These are phyloP conservation scores for Scytalidium lignicola DNA, from an alignment of 2,329 filamentous ascomycete species.

Conservation along the genomic window DNA sequence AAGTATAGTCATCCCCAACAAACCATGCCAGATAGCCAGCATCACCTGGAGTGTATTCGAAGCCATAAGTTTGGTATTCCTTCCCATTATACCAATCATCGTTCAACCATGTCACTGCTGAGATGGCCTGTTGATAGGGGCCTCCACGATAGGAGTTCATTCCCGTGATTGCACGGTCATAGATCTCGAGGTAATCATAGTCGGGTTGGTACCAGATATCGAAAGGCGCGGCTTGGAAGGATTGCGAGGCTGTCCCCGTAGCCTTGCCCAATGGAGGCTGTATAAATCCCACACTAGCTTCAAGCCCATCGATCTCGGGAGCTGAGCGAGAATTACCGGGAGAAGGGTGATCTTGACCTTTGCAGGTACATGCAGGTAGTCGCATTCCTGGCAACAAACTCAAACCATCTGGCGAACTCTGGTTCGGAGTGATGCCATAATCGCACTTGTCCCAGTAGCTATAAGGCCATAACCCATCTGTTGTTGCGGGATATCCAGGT, in stretches of 20 bases:
- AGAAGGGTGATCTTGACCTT: conserved; percentile 58
- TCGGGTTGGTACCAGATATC: conserved; percentile 66
- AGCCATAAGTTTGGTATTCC: conserved; percentile 56
- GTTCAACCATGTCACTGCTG: conserved; percentile 55
- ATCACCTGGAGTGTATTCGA: conserved; percentile 54
- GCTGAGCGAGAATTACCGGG: conserved; percentile 60
- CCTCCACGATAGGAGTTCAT: conserved; percentile 59
- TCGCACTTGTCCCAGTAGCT: conserved; percentile 66
- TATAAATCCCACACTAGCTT: conserved; percentile 49
- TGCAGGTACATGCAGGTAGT: conserved; percentile 63
- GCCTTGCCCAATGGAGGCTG: conserved; percentile 33
- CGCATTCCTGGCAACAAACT: conserved; percentile 66
- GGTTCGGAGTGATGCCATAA: conserved; percentile 65
- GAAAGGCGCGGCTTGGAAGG: conserved; percentile 63
- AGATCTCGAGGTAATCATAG: conserved; percentile 60
- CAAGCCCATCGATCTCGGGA: conserved; percentile 68
- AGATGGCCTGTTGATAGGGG: conserved; percentile 58
- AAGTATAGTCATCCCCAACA: conserved; percentile 59
- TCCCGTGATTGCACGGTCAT: conserved; percentile 50
- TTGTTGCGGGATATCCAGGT: conserved; percentile 64
- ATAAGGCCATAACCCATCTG: conserved; percentile 71
- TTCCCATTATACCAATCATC: conserved; percentile 63
- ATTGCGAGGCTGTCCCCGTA: conserved; percentile 60
- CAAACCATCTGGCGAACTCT: conserved; percentile 62
- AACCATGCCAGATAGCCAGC: conserved; percentile 63